Evolutionary conservation across 2,329 filamentous ascomycete species (phyloP), one percentile per base, ranked within the genome.

Genomic region (Colletotrichum sansevieriae): DNA sequence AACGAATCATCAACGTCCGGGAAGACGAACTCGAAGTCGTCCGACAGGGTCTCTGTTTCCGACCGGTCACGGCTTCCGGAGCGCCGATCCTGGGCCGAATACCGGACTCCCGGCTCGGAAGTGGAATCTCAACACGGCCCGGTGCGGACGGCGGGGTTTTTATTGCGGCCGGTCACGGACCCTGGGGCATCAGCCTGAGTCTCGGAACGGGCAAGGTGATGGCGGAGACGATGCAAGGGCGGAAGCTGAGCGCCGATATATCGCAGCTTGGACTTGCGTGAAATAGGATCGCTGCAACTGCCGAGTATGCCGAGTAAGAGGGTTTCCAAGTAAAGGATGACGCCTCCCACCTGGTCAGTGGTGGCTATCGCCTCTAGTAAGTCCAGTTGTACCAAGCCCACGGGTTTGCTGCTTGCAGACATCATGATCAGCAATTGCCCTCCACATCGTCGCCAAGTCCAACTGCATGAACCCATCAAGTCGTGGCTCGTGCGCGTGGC

Each of bases 191-290:
- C 29, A 85, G 83, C 55, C 75, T 89, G 74, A 83, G 83, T 15
- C 78, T 93, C 35, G 92, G 91, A 1, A 94, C 91, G 0, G 92
- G 92, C 0, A 86, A 87, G 72, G 88, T 93, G 6, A 81, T 94
- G 80, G 85, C 90, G 11, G 91, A 94, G 79, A 83, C 94, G 84
- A 83, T 93, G 47, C 83, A 87, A 73, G 90, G 88, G 2, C 79
- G 83, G 69, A 76, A 79, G 69, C 78, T 85, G 58, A 91, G 87
- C 70, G 90, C 85, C 1, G 87, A 92, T 79, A 80, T 94, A 15
- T 82, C 82, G 58, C 77, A 80, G 2, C 75, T 92, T 71, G 82
- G 37, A 29, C 49, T 56, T 18, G 33, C 37, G 4, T 70, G 55
- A 69, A 43, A 15, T n/a, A 35, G n/a, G 5, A 13, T 9, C 11